A percentile compares a stretch with the other conserved stretches of the same genome.
Evolutionary conservation across 2,329 filamentous ascomycete species (phyloP).

Genomic region (Fusarium sp.): DNA sequence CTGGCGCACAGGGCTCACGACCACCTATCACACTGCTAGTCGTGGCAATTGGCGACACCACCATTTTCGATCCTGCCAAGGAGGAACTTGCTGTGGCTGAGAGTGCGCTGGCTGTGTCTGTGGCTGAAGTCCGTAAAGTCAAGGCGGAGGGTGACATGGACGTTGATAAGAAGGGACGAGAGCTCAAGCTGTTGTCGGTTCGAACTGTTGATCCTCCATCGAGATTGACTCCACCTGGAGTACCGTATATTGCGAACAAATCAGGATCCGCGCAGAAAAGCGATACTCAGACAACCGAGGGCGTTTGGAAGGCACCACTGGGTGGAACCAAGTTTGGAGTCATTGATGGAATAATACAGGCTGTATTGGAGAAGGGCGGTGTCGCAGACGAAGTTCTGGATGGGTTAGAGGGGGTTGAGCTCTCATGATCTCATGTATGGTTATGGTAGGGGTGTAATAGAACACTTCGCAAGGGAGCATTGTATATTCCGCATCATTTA

Average conservation of each 20-base stretch:
- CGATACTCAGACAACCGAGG: conserved; percentile 70
- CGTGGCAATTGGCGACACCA: conserved; percentile 84
- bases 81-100: conserved; percentile 96
- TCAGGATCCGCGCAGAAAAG: conserved; percentile 48
- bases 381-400: conserved; percentile 89
- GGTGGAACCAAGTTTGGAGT: conserved; percentile 84
- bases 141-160: conserved; percentile 53
- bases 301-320: conserved; percentile 87
- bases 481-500: conserved; percentile 37
- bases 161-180: conserved; percentile 54
- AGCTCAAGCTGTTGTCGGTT: conserved; percentile 73
- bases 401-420: conserved; percentile 80
- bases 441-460: conserved; percentile 5
- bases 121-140: conserved; percentile 63
- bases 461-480: conserved; percentile 11
- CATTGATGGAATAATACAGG: conserved; percentile 79
- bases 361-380: conserved; percentile 80
- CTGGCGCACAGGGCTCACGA: conserved; percentile 55
- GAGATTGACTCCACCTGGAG: conserved; percentile 76
- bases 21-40: conserved; percentile 93
- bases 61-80: conserved; percentile 91
- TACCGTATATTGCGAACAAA: conserved; percentile 72
- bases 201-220: conserved; percentile 81
- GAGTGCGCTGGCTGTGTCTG: conserved; percentile 85
- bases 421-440: conserved; percentile 58